Evolutionary conservation across 257 asterid genomes (phyloP), one percentile per base, ranked within the genome.

Genomic region (Forsythia viridissima): DNA sequence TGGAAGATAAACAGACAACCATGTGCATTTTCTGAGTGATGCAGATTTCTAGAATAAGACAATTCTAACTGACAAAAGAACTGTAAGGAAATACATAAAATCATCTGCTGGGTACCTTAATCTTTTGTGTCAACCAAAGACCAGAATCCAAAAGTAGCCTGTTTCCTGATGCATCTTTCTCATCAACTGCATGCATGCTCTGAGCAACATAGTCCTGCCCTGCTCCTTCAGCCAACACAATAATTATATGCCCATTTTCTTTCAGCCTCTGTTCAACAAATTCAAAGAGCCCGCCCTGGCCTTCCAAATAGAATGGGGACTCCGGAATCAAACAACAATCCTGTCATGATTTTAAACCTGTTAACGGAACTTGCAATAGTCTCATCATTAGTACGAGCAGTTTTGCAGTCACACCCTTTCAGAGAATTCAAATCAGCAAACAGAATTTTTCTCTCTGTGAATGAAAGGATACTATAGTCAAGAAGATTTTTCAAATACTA

Each of bases 321-420:
- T 94, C 99, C 12, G 97, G 99, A 85, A 94, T 88, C 85, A 94
- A 84, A 89, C 99, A 94, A 82, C 98, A 93, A 78, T 94, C 99
- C 99, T 94, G 92, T 72, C 70, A 85, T 81, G 84, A 88, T 75
- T 36, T 77, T 81, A 75, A 79, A 74, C 41, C 78, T 65, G 79
- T 83, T 77, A 82, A 82, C 79, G 77, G 77, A 76, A 42, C 65
- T 68, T 59, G 69, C 82, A 76, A 40, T 41, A 20, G 20, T 46
- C 38, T 43, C 41, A 46, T 36, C 20, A 34, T 21, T 24, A 4
- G 42, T 67, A 39, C 34, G 36, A 44, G 37, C 37, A 72, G 48
- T 39, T 13, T 71, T 40, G 55, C 76, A 79, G 73, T 72, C 34
- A 66, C 48, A 24, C 13, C 66, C 12, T 67, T 55, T 38, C 24